phyloP scores from a whole-genome alignment of 208 protist species.

The Tritrichomonas foetus region DNA sequence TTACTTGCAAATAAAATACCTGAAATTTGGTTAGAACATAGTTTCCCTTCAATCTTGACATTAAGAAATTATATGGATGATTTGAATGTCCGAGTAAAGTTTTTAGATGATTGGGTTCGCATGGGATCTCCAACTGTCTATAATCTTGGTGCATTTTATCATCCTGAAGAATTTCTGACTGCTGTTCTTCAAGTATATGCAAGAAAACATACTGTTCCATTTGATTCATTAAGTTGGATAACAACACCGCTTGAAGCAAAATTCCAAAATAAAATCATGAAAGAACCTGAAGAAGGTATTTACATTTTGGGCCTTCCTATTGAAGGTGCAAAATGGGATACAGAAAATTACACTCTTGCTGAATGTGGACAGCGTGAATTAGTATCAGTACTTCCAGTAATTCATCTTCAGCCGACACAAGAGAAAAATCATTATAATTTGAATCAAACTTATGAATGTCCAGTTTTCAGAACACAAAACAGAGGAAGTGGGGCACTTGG shows the following conservation, averaged over 20 bases:
- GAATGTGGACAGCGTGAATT: conserved; percentile 92
- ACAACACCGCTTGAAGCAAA: not conserved
- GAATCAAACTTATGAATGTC: not conserved
- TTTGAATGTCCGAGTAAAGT: conserved; percentile 80
- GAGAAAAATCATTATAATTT: not conserved
- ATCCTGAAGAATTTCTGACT: conserved; percentile 96
- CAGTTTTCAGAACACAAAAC: not conserved
- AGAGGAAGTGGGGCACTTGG: conserved; percentile 2
- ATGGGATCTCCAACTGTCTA: conserved; percentile 46
- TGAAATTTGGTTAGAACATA: conserved; percentile 78
- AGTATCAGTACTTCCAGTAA: conserved; percentile 83
- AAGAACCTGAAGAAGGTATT: conserved; percentile 72
- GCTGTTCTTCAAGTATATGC: conserved; percentile 95
- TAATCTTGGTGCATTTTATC: conserved; percentile 88
- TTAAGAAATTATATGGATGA: conserved; percentile 87
- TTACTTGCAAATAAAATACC: conserved; percentile 73
- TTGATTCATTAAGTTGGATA: conserved; percentile 65
- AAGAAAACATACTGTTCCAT: conserved; percentile 85
- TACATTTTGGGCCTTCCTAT: conserved; percentile 89
- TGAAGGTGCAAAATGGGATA: conserved; percentile 85
- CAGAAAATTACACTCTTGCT: conserved; percentile 70
- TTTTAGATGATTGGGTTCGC: conserved; percentile 76
- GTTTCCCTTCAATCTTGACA: conserved; percentile 85
- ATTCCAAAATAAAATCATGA: conserved; percentile 64
- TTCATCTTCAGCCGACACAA: conserved; percentile 90